These are phyloP conservation scores for Ligustrum vulgare DNA, from an alignment of 257 asterid species.

Conservation along the genomic window DNA sequence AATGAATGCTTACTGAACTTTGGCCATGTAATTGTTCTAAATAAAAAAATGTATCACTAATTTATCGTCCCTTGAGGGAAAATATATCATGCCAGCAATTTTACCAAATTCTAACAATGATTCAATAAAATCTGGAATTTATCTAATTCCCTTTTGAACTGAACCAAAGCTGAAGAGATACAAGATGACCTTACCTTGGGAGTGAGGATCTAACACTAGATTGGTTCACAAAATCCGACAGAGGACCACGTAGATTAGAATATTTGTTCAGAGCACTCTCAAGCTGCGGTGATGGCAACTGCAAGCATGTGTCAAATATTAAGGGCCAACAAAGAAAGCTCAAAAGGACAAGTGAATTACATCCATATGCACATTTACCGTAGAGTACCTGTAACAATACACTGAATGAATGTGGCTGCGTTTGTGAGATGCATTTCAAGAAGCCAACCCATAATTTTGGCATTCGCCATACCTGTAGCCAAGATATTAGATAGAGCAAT, in stretches of 20 bases:
- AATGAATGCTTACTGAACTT: too few relatives aligned
- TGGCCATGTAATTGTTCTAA: too few relatives aligned
- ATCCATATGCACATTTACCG: constrained; percentile 12
- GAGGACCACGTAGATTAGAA: constrained; percentile 75
- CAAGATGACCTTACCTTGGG: constrained; percentile 60
- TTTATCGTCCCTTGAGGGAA: neutral
- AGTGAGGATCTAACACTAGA: constrained; percentile 54
- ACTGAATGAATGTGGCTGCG: constrained; percentile 89
- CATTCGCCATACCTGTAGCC: constrained; percentile 86
- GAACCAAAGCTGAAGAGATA: neutral
- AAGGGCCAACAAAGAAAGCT: constrained; percentile 18
- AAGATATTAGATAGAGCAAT: constrained; percentile 25
- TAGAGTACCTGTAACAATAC: constrained; percentile 76
- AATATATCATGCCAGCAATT: neutral
- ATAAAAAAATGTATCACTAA: neutral
- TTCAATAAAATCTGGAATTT: neutral
- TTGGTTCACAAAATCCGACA: constrained; percentile 62
- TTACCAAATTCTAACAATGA: neutral
- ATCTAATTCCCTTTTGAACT: neutral
- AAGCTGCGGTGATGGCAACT: constrained; percentile 95
- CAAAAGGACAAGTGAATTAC: constrained; percentile 8
- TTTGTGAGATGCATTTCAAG: constrained; percentile 91
- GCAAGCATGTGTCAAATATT: constrained; percentile 38
- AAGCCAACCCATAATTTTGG: constrained; percentile 94
- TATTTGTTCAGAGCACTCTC: constrained; percentile 88